Evolutionary conservation across 805 yeast genomes (phyloP).

Genomic region (Candida arabinofermentans): DNA sequence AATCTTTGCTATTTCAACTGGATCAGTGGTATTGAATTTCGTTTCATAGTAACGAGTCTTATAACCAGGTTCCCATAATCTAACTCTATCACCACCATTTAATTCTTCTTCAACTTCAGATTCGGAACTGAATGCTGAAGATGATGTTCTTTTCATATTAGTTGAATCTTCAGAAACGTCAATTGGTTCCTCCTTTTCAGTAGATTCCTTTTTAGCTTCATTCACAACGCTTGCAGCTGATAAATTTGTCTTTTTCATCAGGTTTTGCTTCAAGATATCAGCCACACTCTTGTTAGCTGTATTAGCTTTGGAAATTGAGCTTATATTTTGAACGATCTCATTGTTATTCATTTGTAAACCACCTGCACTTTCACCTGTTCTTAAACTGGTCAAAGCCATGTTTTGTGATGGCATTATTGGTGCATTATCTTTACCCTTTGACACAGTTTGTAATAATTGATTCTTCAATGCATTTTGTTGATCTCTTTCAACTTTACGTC

Average conservation of each 20-base stretch:
- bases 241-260: constrained; percentile 12
- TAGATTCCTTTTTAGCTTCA: constrained; percentile 20
- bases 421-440: constrained; percentile 73
- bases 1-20: constrained; percentile 49
- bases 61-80: constrained; percentile 86
- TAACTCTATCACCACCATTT: constrained; percentile 50
- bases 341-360: constrained; percentile 60
- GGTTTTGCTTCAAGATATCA: constrained; percentile 47
- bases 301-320: constrained; percentile 62
- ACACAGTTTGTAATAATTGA: constrained; percentile 46
- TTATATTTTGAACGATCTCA: constrained; percentile 64
- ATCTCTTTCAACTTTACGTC: constrained; percentile 47
- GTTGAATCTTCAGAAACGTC: constrained; percentile 23
- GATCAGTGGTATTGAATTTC: constrained; percentile 60
- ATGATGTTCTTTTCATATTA: constrained; percentile 20
- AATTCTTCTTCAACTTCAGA: constrained; percentile 29
- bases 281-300: constrained; percentile 70
- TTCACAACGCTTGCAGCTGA: constrained; percentile 22
- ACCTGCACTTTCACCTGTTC: constrained; percentile 67
- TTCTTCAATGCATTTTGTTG: constrained; percentile 43
- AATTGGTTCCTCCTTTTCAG: constrained; percentile 21
- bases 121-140: constrained; percentile 24
- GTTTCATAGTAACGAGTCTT: constrained; percentile 71
- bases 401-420: constrained; percentile 65
- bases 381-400: constrained; percentile 67